These are phyloP conservation scores for Botrytis tulipae DNA, from an alignment of 2,329 filamentous ascomycete genomes.

Conservation along the genomic window DNA sequence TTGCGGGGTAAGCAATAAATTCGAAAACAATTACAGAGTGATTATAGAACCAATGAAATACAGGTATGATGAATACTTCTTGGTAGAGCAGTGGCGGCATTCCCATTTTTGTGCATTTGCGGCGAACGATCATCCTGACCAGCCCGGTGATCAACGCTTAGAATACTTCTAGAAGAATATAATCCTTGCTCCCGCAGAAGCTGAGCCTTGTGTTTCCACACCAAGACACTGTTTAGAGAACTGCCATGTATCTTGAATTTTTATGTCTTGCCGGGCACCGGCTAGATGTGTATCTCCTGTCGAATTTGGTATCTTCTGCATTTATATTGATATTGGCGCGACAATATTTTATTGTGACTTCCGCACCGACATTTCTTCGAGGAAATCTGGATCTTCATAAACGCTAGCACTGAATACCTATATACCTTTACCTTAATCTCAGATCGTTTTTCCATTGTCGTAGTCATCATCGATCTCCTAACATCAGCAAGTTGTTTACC, in stretches of 20 bases:
- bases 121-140: neutral
- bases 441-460: neutral
- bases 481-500: neutral
- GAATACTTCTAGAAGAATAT: neutral
- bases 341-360: neutral
- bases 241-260: neutral
- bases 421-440: neutral
- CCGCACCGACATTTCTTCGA: neutral
- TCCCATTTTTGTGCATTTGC: neutral
- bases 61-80: neutral
- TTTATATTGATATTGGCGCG: neutral
- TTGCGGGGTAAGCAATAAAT: neutral
- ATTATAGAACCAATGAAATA: neutral
- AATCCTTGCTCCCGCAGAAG: neutral
- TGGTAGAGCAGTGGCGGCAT: neutral
- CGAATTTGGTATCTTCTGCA: neutral
- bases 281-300: neutral
- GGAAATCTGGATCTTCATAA: neutral
- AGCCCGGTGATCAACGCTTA: neutral
- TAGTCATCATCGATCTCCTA: neutral
- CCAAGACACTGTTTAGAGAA: neutral
- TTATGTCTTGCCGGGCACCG: neutral
- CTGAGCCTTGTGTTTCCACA: slow-evolving; percentile 1
- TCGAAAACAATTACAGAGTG: neutral
- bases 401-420: neutral